Conservation (phyloP, 73 alveolate species). For the Paramecium primaurelia region DNA sequence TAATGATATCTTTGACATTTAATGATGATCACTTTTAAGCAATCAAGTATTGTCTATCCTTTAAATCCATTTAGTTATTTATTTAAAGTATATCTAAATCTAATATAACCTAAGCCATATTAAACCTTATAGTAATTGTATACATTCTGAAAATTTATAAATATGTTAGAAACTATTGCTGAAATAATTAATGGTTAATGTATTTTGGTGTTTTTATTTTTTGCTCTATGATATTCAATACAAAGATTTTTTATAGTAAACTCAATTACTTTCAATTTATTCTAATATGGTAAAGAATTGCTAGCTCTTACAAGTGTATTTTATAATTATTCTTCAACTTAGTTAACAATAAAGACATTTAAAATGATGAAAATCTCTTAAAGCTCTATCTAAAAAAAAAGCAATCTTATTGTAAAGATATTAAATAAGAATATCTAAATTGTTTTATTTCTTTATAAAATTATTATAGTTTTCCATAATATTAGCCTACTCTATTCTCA, state of each 20-base stretch:
- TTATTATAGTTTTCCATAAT: neutral
- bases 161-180: neutral
- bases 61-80: neutral
- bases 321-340: neutral
- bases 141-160: no score
- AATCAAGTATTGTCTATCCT: neutral
- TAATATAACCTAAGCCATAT: no score
- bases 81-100: no score
- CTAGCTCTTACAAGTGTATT: neutral
- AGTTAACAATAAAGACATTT: neutral
- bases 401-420: neutral
- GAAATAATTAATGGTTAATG: neutral
- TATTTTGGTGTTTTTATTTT: no score
- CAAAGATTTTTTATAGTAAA: neutral
- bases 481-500: neutral
- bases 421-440: neutral
- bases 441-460: neutral
- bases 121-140: no score
- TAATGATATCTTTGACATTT: neutral
- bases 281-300: neutral
- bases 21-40: neutral
- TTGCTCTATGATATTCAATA: neutral
- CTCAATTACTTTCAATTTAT: neutral
- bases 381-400: conserved; percentile 19
- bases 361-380: conserved; percentile 39